Conservation (phyloP, 768 basidiomycete genomes). For the Tylopilus plumbeoviolaceoides region DNA sequence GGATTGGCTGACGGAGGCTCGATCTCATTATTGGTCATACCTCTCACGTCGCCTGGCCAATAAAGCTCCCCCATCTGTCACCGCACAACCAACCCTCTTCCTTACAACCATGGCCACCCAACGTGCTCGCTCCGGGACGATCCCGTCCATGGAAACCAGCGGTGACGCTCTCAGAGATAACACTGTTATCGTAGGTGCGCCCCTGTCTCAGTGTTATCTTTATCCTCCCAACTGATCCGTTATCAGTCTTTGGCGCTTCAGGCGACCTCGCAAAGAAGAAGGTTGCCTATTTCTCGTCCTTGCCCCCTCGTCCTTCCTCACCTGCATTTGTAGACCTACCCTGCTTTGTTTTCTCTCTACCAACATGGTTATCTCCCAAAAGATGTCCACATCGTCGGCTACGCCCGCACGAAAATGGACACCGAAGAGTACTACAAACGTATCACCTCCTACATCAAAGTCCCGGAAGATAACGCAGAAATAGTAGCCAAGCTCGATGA, state of each 20-base stretch:
- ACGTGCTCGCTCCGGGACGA: slow-evolving; percentile 71
- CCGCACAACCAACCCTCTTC: not conserved
- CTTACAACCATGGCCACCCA: slow-evolving; percentile 24
- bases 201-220: slow-evolving; percentile 16
- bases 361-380: slow-evolving; percentile 74
- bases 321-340: slow-evolving; percentile 67
- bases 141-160: slow-evolving; percentile 82
- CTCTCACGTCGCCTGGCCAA: slow-evolving; percentile 22
- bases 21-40: slow-evolving; percentile 1
- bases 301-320: slow-evolving; percentile 37
- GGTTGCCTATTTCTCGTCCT: slow-evolving; percentile 37
- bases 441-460: slow-evolving; percentile 81
- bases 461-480: slow-evolving; percentile 56
- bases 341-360: slow-evolving; percentile 90
- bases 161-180: slow-evolving; percentile 78
- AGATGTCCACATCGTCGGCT: slow-evolving; percentile 88
- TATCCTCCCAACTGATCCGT: slow-evolving; percentile 11
- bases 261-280: slow-evolving; percentile 99
- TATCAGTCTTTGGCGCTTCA: slow-evolving; percentile 86
- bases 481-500: slow-evolving; percentile 62
- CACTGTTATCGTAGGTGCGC: slow-evolving; percentile 81
- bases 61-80: slow-evolving; percentile 11
- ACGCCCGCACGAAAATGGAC: slow-evolving; percentile 96
- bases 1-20: slow-evolving; percentile 13
- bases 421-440: slow-evolving; percentile 80